Base-by-base conservation (phyloP, 441 rosid species). In the Viola pubescens region DNA sequence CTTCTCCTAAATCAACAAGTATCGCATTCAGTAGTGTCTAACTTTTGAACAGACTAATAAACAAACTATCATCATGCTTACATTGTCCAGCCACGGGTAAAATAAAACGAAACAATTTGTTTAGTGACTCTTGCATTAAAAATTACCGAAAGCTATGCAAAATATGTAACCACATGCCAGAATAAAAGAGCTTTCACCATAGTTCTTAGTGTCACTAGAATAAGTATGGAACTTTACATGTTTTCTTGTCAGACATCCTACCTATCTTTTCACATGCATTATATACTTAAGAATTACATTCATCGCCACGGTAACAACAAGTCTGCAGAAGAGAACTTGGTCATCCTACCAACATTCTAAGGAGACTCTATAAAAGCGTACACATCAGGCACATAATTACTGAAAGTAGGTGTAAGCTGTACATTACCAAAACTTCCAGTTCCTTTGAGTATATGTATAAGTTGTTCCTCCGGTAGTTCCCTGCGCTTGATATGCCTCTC, bases 341-440 rank as follows among this genome's bases (percentile, higher is more conserved):
- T 42, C 54, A 38, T 46, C 54, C 48, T 49, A 38, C 46, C 5
- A 62, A 40, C 26, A 26, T 34, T 50, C 7, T 54, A 52, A 55
- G 3, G 7, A 34, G n/a, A 4, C 43, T 14, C 41, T 5, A n/a
- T 50, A 52, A 38, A 9, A 41, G 46, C 46, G 54, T 64, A 48
- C 48, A 41, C 4, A 43, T 14, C 14, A 19, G 49, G 48, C 38
- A 60, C 56, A 54, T 64, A 39, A 61, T 50, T 57, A 51, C 48
- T 34, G 9, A 4, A 68, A 8, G 58, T 41, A 58, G 49, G 48
- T 52, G 26, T 41, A 64, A 54, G 42, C 59, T 47, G 50, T 63
- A 50, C 52, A 38, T 58, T 68, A 62, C 34, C 34, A 26, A 47
- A 51, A 37, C 42, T 46, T 48, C 65, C 46, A 41, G 48, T 42